These are phyloP conservation scores for Kernera saxatilis DNA, from an alignment of 345 rosid genomes.

Conservation along the genomic window DNA sequence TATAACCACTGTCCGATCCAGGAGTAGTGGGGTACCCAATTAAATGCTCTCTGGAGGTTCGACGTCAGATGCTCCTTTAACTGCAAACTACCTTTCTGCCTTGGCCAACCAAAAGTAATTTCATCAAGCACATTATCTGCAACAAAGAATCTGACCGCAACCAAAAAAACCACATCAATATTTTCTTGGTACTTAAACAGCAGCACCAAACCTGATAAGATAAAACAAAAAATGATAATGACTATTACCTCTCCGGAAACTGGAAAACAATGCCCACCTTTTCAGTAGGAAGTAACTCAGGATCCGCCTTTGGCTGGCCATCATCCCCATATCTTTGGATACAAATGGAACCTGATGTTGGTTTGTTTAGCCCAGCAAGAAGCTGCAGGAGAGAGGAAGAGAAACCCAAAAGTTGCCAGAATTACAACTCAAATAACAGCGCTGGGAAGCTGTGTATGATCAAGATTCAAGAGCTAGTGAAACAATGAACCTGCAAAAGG, in stretches of 20 bases:
- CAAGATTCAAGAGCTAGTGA: neutral
- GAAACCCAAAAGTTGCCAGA: neutral
- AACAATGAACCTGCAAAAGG: conserved; percentile 59
- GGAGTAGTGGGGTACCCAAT: conserved; percentile 52
- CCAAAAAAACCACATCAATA: neutral
- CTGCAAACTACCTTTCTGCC: conserved; percentile 59
- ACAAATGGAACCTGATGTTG: conserved; percentile 77
- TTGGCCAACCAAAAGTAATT: conserved; percentile 90
- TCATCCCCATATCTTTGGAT: conserved; percentile 56
- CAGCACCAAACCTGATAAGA: conserved; percentile 2
- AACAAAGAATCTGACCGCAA: conserved; percentile 59
- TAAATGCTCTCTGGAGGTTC: conserved; percentile 79
- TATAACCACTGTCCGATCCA: neutral
- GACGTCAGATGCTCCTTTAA: conserved; percentile 58
- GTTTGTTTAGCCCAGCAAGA: conserved; percentile 85
- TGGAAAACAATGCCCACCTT: conserved; percentile 93
- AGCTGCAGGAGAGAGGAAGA: conserved; percentile 41
- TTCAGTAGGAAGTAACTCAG: conserved; percentile 49
- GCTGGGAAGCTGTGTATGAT: neutral
- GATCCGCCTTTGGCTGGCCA: conserved; percentile 43
- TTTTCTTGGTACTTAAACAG: neutral
- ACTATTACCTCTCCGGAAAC: conserved; percentile 81
- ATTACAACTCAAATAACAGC: neutral
- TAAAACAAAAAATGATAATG: neutral
- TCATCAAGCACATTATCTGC: conserved; percentile 87